Base-by-base conservation (phyloP, 495 filamentous ascomycete species). In the Tuber brumale region DNA sequence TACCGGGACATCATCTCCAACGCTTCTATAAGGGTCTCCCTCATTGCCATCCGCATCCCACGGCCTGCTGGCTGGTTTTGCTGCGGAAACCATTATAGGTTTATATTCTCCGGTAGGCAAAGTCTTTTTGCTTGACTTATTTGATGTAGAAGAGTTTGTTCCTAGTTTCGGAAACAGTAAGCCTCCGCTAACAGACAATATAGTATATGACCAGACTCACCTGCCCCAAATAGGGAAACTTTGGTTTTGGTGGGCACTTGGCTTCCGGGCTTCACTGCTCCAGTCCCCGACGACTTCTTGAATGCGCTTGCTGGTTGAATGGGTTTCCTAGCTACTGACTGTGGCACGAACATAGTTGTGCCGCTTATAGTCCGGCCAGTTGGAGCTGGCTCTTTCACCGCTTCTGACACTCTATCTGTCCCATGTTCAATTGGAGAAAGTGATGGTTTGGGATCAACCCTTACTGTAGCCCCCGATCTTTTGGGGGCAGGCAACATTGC, bases 401-500 rank as follows among this genome's bases (percentile, higher is more conserved):
- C 78, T 31, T 70, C 76, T 35, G 19, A 37, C 19, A 35, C 51
- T 35, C 70, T 31, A 43, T 69, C 27, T 18, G 44, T 51, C 44
- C 70, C 14, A 48, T 27, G 48, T 9, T 69, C 48, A 66, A 66
- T 27, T 23, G 72, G 76, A 51, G 74, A 57, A 19, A 43, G 48
- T 46, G 37, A 71, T 18, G 69, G 69, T 18, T 39, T 69, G 14
- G 69, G 66, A 19, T 39, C 76, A 37, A 74, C 81, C 73, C 69
- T 82, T 44, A 27, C 43, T 51, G 43, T 23, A 37, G 61, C 75
- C 35, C 81, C 77, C 61, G 77, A 80, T 69, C 78, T 75, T 74
- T 82, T 82, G 0, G 81, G 81, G 46, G 81, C 81, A 18, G 81
- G 81, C 71, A 83, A 61, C 81, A 83, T 79, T 27, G 78, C 72